Evolutionary conservation across 2,329 filamentous ascomycete genomes (phyloP).

Genomic region (Scedosporium dehoogii): DNA sequence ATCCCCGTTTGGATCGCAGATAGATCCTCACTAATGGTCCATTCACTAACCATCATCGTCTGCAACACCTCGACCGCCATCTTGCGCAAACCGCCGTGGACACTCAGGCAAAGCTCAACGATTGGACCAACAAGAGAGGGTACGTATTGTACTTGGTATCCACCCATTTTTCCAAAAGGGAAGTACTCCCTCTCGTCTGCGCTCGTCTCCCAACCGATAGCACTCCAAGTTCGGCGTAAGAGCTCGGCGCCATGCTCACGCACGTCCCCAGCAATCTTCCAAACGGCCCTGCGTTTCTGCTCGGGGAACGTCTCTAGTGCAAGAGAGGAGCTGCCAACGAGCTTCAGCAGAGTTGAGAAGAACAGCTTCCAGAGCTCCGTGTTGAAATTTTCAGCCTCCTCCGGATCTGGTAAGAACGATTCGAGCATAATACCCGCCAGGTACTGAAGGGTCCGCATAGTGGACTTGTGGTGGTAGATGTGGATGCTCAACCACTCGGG

Average conservation of each 20-base stretch:
- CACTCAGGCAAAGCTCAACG: conserved; percentile 86
- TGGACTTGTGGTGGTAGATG: conserved; percentile 86
- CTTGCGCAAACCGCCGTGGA: conserved; percentile 80
- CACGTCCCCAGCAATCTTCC: conserved; percentile 98
- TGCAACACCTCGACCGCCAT: conserved; percentile 91
- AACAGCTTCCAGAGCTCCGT: conserved; percentile 91
- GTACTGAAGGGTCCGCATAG: conserved; percentile 76
- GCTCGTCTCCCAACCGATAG: conserved; percentile 90
- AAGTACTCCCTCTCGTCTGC: conserved; percentile 70
- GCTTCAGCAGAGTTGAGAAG: conserved; percentile 78
- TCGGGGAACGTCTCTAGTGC: conserved; percentile 94
- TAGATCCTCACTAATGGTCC: conserved; percentile 88
- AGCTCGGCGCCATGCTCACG: conserved; percentile 84
- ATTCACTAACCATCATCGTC: conserved; percentile 98
- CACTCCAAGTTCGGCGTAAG: conserved; percentile 79
- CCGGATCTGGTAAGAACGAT: conserved; percentile 75
- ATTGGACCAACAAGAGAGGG: conserved; percentile 85
- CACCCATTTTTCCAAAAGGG: conserved; percentile 75
- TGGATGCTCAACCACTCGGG: conserved; percentile 83
- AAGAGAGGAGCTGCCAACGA: conserved; percentile 80
- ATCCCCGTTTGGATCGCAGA: conserved; percentile 90
- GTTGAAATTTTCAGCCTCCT: conserved; percentile 85
- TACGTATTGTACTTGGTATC: conserved; percentile 97
- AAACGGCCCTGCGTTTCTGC: conserved; percentile 89
- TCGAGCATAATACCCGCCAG: conserved; percentile 72